phyloP scores from a whole-genome alignment of 805 yeast genomes.

The Spathaspora hagerdaliae region DNA sequence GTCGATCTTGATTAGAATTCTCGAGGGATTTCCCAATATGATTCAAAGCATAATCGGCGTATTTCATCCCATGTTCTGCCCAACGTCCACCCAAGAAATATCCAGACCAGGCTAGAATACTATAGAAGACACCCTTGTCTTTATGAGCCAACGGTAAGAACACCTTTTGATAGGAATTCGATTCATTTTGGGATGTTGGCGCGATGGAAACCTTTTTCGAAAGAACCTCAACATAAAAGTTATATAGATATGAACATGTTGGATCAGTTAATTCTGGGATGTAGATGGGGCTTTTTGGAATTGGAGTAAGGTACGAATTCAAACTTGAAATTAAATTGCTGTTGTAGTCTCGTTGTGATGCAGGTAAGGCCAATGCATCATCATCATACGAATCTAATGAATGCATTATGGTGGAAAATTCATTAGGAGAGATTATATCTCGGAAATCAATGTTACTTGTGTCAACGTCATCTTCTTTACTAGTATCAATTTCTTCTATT shows the following conservation, averaged over 20 bases:
- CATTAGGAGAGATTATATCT: constrained; percentile 1
- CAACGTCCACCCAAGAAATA: constrained; percentile 46
- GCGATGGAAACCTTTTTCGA: constrained; percentile 44
- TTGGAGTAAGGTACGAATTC: constrained; percentile 20
- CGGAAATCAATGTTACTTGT: background rate
- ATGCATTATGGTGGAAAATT: constrained; percentile 3
- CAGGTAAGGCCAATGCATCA: background rate
- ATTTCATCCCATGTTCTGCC: constrained; percentile 46
- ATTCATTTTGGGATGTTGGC: constrained; percentile 38
- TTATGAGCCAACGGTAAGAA: constrained; percentile 53
- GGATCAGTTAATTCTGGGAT: constrained; percentile 27
- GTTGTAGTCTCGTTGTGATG: constrained; percentile 1
- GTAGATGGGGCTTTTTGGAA: constrained; percentile 21
- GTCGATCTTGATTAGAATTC: constrained; percentile 20
- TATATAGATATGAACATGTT: constrained; percentile 38
- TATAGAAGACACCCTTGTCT: constrained; percentile 48
- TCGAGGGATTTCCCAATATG: constrained; percentile 29
- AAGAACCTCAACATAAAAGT: constrained; percentile 46
- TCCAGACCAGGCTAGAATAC: constrained; percentile 54
- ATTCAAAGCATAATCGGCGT: constrained; percentile 44
- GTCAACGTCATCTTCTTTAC: constrained; percentile 1
- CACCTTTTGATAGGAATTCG: constrained; percentile 48
- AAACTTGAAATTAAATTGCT: constrained; percentile 11
- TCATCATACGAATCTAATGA: constrained; percentile 1
- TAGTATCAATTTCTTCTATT: constrained; percentile 2